A percentile compares a stretch with the other conserved stretches of the same genome.
These are phyloP conservation scores for Buxus sempervirens DNA, from an alignment of 164 flowering plant species.

Conservation along the genomic window DNA sequence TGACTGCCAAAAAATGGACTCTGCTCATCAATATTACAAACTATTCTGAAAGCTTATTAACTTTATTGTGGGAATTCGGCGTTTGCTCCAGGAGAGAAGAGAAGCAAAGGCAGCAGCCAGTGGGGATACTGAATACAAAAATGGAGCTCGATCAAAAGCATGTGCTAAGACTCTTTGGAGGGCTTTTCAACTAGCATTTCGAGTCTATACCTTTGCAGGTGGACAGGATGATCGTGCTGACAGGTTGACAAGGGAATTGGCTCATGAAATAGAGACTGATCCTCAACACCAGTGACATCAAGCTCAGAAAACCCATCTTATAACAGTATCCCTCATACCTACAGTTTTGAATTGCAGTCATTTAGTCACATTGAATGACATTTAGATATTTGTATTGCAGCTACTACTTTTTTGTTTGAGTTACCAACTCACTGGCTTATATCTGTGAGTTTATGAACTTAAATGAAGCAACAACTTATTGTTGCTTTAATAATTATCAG, in stretches of 20 bases:
- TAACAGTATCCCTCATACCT: slow-evolving; percentile 6
- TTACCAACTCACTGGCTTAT: too few species aligned
- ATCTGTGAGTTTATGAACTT: too few species aligned
- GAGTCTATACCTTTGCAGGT: slow-evolving; percentile 78
- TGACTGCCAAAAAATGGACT: not conserved
- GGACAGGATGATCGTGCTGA: slow-evolving; percentile 90
- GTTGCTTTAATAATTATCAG: too few species aligned
- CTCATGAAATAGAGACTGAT: slow-evolving; percentile 60
- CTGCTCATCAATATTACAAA: not conserved
- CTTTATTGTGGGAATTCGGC: not conserved
- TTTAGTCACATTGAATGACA: too few species aligned
- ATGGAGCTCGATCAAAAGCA: slow-evolving; percentile 29
- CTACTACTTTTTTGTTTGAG: too few species aligned
- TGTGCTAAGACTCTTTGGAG: slow-evolving; percentile 62
- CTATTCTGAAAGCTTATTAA: not conserved
- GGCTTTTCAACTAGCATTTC: slow-evolving; percentile 77
- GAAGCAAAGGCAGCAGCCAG: slow-evolving; percentile 31
- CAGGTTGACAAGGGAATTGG: too few species aligned
- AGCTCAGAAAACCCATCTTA: not conserved
- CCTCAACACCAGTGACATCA: slow-evolving; percentile 20
- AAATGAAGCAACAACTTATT: too few species aligned
- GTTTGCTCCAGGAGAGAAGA: slow-evolving; percentile 40
- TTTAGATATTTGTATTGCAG: too few species aligned
- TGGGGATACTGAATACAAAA: slow-evolving; percentile 23
- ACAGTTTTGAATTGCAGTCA: too few species aligned